These are phyloP conservation scores for Globisporangium abappressorium DNA, from an alignment of 352 stramenopile species.

Conservation along the genomic window DNA sequence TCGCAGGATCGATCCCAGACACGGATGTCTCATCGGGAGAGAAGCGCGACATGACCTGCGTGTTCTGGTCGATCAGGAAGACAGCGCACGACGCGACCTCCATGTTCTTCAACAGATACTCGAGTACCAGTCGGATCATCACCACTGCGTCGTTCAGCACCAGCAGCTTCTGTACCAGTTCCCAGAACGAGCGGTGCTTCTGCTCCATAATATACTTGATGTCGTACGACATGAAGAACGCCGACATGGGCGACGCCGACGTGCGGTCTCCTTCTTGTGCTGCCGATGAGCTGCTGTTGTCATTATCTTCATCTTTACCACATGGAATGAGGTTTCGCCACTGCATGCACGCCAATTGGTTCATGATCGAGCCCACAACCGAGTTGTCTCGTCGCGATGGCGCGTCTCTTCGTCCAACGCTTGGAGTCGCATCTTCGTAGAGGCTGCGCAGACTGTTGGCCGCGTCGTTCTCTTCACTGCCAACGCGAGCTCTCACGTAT, in stretches of 20 bases:
- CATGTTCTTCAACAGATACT: slow-evolving; percentile 61
- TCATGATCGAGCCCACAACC: slow-evolving; percentile 16
- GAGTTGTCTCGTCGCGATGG: slow-evolving; percentile 4
- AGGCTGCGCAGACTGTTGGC: slow-evolving; percentile 9
- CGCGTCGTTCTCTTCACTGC: slow-evolving; percentile 32
- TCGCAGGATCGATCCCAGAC: slow-evolving; percentile 44
- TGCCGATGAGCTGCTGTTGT: not conserved
- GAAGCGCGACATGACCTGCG: slow-evolving; percentile 76
- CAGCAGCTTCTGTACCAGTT: slow-evolving; percentile 67
- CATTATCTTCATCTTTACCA: slow-evolving; percentile 8
- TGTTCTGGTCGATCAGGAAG: slow-evolving; percentile 75
- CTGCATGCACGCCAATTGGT: slow-evolving; percentile 24
- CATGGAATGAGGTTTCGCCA: slow-evolving; percentile 25
- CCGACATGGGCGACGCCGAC: slow-evolving; percentile 9
- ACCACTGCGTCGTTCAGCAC: slow-evolving; percentile 68
- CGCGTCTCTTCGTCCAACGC: not conserved
- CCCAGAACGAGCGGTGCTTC: slow-evolving; percentile 76
- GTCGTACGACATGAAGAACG: slow-evolving; percentile 25
- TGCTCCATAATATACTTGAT: slow-evolving; percentile 45
- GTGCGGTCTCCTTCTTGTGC: not conserved
- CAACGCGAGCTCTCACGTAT: not conserved
- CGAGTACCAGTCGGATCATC: slow-evolving; percentile 69
- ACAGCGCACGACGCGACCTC: slow-evolving; percentile 49
- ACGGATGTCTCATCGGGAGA: slow-evolving; percentile 42
- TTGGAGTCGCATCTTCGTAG: slow-evolving; percentile 17